Percentiles rank a stretch among this genome's conserved stretches.
Evolutionary conservation across 495 filamentous ascomycete genomes (phyloP).

Genomic region (Oidiodendron maius): DNA sequence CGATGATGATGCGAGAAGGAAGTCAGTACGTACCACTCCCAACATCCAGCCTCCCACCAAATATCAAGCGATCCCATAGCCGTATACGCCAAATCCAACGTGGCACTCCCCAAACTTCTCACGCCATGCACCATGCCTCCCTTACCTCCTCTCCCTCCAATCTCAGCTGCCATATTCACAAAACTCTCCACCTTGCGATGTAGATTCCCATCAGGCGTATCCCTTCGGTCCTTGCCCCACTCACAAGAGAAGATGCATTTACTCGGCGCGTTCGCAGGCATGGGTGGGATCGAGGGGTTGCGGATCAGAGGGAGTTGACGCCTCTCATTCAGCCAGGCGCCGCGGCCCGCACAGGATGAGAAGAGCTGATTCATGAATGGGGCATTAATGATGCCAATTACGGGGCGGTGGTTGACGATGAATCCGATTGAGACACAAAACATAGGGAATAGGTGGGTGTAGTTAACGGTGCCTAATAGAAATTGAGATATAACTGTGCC

Average conservation of each 20-base stretch:
- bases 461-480: conserved; percentile 75
- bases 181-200: conserved; percentile 64
- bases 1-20: neutral
- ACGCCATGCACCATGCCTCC: conserved; percentile 79
- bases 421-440: conserved; percentile 67
- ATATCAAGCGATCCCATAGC: conserved; percentile 67
- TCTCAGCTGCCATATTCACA: conserved; percentile 61
- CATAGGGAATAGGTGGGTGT: conserved; percentile 67
- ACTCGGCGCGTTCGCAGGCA: conserved; percentile 55
- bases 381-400: conserved; percentile 61
- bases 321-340: conserved; percentile 51
- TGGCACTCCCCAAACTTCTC: conserved; percentile 64
- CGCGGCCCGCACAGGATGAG: conserved; percentile 51
- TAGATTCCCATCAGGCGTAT: conserved; percentile 55
- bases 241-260: conserved; percentile 66
- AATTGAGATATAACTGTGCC: too few species aligned
- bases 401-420: conserved; percentile 44
- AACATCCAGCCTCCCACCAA: conserved; percentile 83
- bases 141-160: conserved; percentile 50
- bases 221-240: conserved; percentile 66
- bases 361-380: conserved; percentile 61
- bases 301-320: conserved; percentile 51
- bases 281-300: conserved; percentile 48
- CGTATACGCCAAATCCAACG: conserved; percentile 68
- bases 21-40: conserved; percentile 51